These are phyloP conservation scores for Rhytidhysteron rufulum DNA, from an alignment of 2,329 filamentous ascomycete species.

Conservation along the genomic window DNA sequence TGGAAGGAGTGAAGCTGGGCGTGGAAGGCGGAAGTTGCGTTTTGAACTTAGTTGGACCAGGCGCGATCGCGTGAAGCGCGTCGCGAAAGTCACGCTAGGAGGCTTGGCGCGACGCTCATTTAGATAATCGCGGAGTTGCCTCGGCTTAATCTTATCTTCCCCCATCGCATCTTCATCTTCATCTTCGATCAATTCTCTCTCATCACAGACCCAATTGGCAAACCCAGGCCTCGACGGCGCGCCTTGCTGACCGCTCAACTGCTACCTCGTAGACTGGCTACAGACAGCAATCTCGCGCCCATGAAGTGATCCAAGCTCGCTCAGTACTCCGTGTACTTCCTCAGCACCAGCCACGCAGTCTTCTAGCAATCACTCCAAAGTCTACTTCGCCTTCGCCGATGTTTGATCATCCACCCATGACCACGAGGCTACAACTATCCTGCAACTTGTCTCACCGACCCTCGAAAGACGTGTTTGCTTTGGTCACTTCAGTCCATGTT, in stretches of 20 bases:
- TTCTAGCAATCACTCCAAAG: not conserved
- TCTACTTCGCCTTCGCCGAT: not conserved
- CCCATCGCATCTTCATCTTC: too few species aligned
- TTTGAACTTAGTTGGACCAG: not conserved
- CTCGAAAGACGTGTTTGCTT: constrained; percentile 3
- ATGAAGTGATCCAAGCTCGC: too few species aligned
- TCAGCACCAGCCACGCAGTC: constrained; percentile 1
- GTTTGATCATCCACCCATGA: constrained; percentile 1
- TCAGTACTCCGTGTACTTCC: too few species aligned
- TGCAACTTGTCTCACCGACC: not conserved
- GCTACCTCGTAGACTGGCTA: too few species aligned
- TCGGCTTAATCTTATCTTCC: too few species aligned
- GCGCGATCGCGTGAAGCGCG: not conserved
- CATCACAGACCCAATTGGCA: too few species aligned
- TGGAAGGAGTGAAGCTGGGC: not conserved
- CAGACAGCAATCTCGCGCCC: too few species aligned
- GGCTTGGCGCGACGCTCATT: too few species aligned
- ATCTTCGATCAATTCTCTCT: too few species aligned
- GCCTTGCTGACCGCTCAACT: too few species aligned
- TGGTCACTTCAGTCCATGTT: not conserved
- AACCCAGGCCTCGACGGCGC: too few species aligned
- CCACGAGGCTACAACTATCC: not conserved
- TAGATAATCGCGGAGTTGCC: too few species aligned
- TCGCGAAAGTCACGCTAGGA: not conserved
- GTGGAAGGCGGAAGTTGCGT: not conserved